phyloP scores from a whole-genome alignment of 768 basidiomycete species.

The Chalciporus piperatus region DNA sequence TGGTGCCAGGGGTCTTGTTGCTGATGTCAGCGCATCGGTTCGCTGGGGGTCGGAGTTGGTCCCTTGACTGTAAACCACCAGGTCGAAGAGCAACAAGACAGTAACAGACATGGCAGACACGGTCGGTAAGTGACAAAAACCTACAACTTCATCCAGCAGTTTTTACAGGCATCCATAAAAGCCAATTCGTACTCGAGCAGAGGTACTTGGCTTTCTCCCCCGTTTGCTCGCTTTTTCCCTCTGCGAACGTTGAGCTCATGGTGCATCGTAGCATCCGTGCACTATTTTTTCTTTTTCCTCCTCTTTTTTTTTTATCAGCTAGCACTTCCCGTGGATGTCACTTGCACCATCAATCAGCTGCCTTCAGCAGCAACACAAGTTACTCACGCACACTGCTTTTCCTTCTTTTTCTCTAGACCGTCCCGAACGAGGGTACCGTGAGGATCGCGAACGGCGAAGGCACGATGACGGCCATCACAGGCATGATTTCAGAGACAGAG shows the following conservation, averaged over 20 bases:
- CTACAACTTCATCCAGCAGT: conserved; percentile 13
- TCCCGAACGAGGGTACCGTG: conserved; percentile 53
- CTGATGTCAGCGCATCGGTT: conserved; percentile 26
- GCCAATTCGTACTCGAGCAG: conserved; percentile 29
- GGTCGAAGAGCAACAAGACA: conserved; percentile 2
- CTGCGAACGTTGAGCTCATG: conserved; percentile 58
- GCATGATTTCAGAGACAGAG: conserved; percentile 45
- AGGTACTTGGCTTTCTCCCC: conserved; percentile 34
- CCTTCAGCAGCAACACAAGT: conserved; percentile 40
- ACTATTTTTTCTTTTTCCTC: conserved; percentile 44
- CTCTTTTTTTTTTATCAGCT: conserved; percentile 43
- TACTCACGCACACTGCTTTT: conserved; percentile 52
- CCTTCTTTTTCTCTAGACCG: conserved; percentile 47
- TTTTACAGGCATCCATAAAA: conserved; percentile 29
- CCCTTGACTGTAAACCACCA: conserved; percentile 24
- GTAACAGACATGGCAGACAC: conserved; percentile 46
- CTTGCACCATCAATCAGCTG: conserved; percentile 42
- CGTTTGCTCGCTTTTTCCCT: conserved; percentile 37
- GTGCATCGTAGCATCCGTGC: conserved; percentile 45
- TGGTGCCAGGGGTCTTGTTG: conserved; percentile 21
- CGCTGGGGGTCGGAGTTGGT: conserved; percentile 17
- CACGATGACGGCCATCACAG: conserved; percentile 56
- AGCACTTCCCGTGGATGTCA: conserved; percentile 50
- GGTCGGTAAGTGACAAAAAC: conserved; percentile 47
- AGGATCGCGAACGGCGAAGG: conserved; percentile 64